phyloP scores from a whole-genome alignment of 2,329 filamentous ascomycete genomes.

The Cladosporium halotolerans region DNA sequence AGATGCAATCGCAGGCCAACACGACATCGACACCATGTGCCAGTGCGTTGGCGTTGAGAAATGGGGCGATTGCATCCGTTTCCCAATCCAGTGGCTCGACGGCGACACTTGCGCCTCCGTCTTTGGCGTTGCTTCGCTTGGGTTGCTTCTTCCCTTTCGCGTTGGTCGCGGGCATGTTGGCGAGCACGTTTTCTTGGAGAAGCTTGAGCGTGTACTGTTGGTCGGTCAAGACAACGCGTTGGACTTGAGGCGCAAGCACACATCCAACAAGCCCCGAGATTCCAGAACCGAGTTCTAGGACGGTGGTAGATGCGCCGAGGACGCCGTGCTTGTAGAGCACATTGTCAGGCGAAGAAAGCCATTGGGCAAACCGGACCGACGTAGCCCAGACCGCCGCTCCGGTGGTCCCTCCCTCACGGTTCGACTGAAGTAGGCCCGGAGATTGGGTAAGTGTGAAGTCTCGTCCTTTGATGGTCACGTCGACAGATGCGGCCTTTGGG shows the following conservation, averaged over 20 bases:
- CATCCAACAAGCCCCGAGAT: slow-evolving; percentile 75
- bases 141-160: not conserved
- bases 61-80: slow-evolving; percentile 39
- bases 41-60: slow-evolving; percentile 46
- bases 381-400: slow-evolving; percentile 86
- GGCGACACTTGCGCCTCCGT: slow-evolving; percentile 16
- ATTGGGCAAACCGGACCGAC: slow-evolving; percentile 73
- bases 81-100: slow-evolving; percentile 71
- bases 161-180: slow-evolving; percentile 43
- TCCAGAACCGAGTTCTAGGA: slow-evolving; percentile 84
- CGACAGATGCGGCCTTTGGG: slow-evolving; percentile 42
- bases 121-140: not conserved
- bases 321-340: slow-evolving; percentile 51
- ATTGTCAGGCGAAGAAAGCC: slow-evolving; percentile 62
- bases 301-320: slow-evolving; percentile 49
- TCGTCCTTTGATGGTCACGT: slow-evolving; percentile 60
- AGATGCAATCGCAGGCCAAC: slow-evolving; percentile 88
- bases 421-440: slow-evolving; percentile 71
- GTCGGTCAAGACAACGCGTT: slow-evolving; percentile 72
- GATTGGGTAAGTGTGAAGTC: slow-evolving; percentile 79
- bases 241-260: slow-evolving; percentile 56
- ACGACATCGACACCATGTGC: slow-evolving; percentile 45
- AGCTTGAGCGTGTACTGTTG: slow-evolving; percentile 76
- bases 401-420: slow-evolving; percentile 65
- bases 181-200: slow-evolving; percentile 67